Percentiles rank a stretch among this genome's conserved stretches.
phyloP scores from a whole-genome alignment of 2,329 filamentous ascomycete species.

The Chaetomiaceae sp. region DNA sequence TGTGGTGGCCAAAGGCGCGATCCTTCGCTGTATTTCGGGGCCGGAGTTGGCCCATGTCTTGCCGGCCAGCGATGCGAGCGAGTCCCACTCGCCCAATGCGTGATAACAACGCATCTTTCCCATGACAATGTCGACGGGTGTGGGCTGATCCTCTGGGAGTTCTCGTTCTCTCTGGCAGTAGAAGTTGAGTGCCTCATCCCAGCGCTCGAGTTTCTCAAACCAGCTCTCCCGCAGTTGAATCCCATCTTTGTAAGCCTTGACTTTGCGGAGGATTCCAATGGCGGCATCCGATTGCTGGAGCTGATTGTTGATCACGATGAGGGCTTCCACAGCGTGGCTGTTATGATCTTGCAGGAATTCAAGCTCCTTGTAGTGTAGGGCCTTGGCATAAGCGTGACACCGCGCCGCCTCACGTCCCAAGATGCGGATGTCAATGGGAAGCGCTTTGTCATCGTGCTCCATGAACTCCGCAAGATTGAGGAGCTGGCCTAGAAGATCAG shows the following conservation, averaged over 20 bases:
- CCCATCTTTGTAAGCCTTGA: conserved; percentile 86
- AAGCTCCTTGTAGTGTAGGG: conserved; percentile 96
- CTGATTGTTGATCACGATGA: conserved; percentile 99
- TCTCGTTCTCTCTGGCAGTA: conserved; percentile 82
- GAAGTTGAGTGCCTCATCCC: conserved; percentile 92
- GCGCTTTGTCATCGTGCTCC: conserved; percentile 98
- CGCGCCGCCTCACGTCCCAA: conserved; percentile 92
- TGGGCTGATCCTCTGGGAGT: conserved; percentile 49
- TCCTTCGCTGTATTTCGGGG: conserved; percentile 79
- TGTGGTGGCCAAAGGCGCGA: conserved; percentile 89
- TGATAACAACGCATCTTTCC: conserved; percentile 99
- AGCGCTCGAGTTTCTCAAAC: conserved; percentile 97
- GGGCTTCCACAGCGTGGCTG: conserved; percentile 86
- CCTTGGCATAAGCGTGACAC: conserved; percentile 97
- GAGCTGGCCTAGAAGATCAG: conserved; percentile 88
- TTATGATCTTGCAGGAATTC: conserved; percentile 98
- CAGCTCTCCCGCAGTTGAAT: conserved; percentile 96
- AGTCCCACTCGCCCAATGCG: conserved; percentile 95
- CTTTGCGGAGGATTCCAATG: conserved; percentile 94
- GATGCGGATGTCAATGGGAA: conserved; percentile 94
- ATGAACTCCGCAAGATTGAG: conserved; percentile 98
- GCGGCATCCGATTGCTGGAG: conserved; percentile 97
- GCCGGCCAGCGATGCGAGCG: conserved; percentile 79
- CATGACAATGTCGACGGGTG: conserved; percentile 93
- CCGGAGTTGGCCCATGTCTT: conserved; percentile 91